Conservation (phyloP, 345 rosid genomes). For the Brassica juncea region DNA sequence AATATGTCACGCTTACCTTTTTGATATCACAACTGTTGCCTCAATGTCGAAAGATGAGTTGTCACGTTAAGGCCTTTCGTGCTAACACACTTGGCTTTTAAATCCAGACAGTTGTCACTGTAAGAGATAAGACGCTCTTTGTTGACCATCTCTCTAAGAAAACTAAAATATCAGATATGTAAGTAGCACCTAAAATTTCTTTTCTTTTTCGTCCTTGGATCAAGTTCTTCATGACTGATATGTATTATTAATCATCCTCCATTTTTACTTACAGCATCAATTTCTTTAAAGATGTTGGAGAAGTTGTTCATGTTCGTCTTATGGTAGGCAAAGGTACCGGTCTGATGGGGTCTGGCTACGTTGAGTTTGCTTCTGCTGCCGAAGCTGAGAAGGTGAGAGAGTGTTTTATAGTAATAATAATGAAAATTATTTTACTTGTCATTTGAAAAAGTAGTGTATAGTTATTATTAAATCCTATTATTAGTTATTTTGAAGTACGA, state of each 20-base stretch:
- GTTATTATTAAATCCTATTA: not conserved
- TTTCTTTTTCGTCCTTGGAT: not conserved
- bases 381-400: not conserved
- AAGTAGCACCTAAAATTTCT: not conserved
- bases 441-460: not conserved
- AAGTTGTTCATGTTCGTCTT: constrained; percentile 1
- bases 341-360: not conserved
- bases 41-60: too few relatives aligned
- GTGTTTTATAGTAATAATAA: not conserved
- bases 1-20: not conserved
- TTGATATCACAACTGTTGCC: not conserved
- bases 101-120: not conserved
- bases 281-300: not conserved
- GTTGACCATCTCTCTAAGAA: not conserved
- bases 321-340: not conserved
- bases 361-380: not conserved
- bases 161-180: not conserved
- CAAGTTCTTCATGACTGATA: not conserved
- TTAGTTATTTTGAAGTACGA: not conserved
- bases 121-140: not conserved
- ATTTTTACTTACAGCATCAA: not conserved
- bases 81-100: not conserved
- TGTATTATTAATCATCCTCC: not conserved
- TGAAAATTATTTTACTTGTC: not conserved
- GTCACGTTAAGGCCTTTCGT: not conserved